Evolutionary conservation across 139 green algal species (phyloP), one percentile per base, ranked within the genome.

Genomic region (Asterochloris erici): DNA sequence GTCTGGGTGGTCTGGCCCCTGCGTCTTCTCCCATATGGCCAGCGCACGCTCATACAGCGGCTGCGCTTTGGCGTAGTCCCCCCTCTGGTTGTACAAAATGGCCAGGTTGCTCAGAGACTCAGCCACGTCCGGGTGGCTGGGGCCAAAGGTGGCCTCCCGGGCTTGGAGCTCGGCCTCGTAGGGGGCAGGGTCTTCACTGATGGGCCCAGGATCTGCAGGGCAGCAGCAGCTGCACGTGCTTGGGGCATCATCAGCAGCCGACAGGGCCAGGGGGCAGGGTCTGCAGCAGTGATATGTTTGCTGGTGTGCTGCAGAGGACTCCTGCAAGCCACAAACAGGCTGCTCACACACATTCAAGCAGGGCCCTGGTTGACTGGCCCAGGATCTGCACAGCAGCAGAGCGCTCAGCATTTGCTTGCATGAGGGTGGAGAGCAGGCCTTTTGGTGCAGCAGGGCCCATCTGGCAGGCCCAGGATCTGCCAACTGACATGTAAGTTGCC

Each of bases 41-140:
- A 98, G 88, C 26, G 94, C 93, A 10, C 93, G 89, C 86, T 98
- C 91, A 83, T 97, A 97, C 86, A 98, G 90, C 23, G 94, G 93
- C 88, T 93, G 86, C 62, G 95, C 94, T 15, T 78, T 74, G 9
- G 76, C 79, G 17, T 74, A 73, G 14, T 91, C 77, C 38, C 87
- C 83, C 21, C 87, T 38, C 79, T 92, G 86, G 82, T 92, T 97
- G 86, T 96, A 90, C 66, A 97, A 64, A 73, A 96, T 95, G 27
- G 94, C 95, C 26, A 98, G 90, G 84, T 98, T 95, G 83, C 75
- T 90, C 69, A 93, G 87, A 21, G 78, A 86, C 82, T 96, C 93
- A 0, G 94, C 94, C 24, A 97, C 91, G 24, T 97, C 92, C 0
- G 90, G 89, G 71, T 94, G 89, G 62, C 95, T 84, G 2, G 89